Conservation (phyloP, 129 eudicot species). For the Artemisia argyi region DNA sequence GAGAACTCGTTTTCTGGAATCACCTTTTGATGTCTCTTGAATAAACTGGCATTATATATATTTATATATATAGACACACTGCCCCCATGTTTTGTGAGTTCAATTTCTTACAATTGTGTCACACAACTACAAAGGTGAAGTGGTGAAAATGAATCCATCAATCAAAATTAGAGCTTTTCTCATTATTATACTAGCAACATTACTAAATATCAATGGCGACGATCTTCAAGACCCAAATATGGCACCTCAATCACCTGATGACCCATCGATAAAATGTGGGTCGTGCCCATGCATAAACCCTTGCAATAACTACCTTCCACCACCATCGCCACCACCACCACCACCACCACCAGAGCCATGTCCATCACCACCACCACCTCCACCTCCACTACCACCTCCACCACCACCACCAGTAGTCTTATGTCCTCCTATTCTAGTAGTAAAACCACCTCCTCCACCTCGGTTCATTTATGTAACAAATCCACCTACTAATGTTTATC, state of each 20-base stretch:
- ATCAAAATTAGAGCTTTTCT: slow-evolving; percentile 7
- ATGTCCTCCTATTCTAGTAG: slow-evolving; percentile 32
- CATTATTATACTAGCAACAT: slow-evolving; percentile 16
- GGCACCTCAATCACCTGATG: slow-evolving; percentile 33
- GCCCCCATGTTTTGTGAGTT: slow-evolving; percentile 1
- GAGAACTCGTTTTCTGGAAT: slow-evolving; percentile 6
- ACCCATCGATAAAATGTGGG: slow-evolving; percentile 59
- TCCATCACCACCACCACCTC: slow-evolving; percentile 20
- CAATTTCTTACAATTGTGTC: slow-evolving; percentile 21
- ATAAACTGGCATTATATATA: neutral
- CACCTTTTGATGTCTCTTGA: neutral
- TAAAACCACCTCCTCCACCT: slow-evolving; percentile 60
- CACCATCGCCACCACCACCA: slow-evolving; percentile 37
- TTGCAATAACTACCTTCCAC: slow-evolving; percentile 42
- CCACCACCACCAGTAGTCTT: slow-evolving; percentile 29
- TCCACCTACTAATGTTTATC: slow-evolving; percentile 45
- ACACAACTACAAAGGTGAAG: neutral
- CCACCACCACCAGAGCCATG: slow-evolving; percentile 1
- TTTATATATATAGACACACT: slow-evolving; percentile 2
- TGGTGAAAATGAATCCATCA: slow-evolving; percentile 30
- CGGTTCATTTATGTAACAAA: slow-evolving; percentile 44
- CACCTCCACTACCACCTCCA: slow-evolving; percentile 42
- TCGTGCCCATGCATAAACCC: slow-evolving; percentile 65
- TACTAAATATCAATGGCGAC: slow-evolving; percentile 20
- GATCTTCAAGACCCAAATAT: slow-evolving; percentile 21